A percentile compares a stretch with the other conserved stretches of the same genome.
Conservation (phyloP, 2,329 filamentous ascomycete genomes). For the Cephalotrichum gorgonifer region DNA sequence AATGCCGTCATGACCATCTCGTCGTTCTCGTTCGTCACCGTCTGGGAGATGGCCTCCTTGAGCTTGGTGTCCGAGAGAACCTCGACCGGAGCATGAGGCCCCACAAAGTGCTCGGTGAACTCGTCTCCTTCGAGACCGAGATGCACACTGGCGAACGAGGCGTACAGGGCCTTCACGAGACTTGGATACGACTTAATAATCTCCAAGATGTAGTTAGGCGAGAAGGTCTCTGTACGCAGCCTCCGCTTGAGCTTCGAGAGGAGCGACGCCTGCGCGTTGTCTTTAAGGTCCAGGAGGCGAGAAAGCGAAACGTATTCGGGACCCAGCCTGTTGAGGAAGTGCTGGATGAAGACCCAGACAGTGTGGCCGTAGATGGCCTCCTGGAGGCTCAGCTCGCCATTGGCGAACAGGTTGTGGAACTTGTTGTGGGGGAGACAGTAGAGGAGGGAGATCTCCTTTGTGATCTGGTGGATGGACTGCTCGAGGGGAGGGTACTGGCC, state of each 20-base stretch:
- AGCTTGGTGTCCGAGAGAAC: conserved; percentile 67
- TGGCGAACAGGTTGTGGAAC: conserved; percentile 81
- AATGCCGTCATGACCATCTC: conserved; percentile 97
- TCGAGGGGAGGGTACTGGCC: conserved; percentile 68
- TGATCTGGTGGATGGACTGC: conserved; percentile 94
- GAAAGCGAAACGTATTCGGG: conserved; percentile 85
- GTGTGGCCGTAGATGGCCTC: conserved; percentile 97
- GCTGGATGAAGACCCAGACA: conserved; percentile 94
- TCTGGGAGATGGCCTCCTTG: conserved; percentile 63
- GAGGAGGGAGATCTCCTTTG: conserved; percentile 92
- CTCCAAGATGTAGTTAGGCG: conserved; percentile 93
- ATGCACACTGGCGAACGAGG: conserved; percentile 84
- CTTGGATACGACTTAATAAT: conserved; percentile 88
- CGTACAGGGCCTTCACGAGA: conserved; percentile 77
- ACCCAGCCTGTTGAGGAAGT: conserved; percentile 92
- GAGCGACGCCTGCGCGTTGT: conserved; percentile 76
- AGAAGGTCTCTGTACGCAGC: conserved; percentile 92
- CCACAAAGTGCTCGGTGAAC: conserved; percentile 20
- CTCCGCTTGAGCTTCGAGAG: conserved; percentile 92
- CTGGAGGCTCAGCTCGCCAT: conserved; percentile 79
- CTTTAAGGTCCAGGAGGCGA: conserved; percentile 67
- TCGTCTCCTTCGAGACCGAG: conserved; percentile 43
- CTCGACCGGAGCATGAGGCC: conserved; percentile 47
- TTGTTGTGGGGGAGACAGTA: conserved; percentile 98
- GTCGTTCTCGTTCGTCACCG: conserved; percentile 87